phyloP scores from a whole-genome alignment of 768 basidiomycete species.

The Naganishia randhawae region DNA sequence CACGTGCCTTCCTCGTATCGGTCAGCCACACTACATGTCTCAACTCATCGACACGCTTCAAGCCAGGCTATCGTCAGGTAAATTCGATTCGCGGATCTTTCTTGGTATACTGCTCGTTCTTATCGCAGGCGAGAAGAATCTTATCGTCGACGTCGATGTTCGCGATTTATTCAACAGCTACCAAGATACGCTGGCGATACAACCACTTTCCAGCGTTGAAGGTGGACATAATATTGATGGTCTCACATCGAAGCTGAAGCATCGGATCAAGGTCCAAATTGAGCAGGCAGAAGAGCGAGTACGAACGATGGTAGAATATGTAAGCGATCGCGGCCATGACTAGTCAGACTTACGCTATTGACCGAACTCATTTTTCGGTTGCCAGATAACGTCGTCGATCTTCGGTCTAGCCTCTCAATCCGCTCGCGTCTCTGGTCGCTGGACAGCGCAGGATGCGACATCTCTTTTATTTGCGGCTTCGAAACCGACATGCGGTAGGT shows the following conservation, averaged over 20 bases:
- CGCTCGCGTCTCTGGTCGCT: neutral
- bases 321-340: neutral
- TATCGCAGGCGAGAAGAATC: slow-evolving; percentile 22
- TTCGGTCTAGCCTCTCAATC: slow-evolving; percentile 6
- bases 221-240: neutral
- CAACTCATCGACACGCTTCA: slow-evolving; percentile 13
- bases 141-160: slow-evolving; percentile 28
- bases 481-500: neutral
- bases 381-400: neutral
- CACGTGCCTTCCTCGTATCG: slow-evolving; percentile 6
- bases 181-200: neutral
- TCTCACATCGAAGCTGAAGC: neutral
- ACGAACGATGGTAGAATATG: slow-evolving; percentile 1
- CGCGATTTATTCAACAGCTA: neutral
- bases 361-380: neutral
- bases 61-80: neutral
- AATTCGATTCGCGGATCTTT: slow-evolving; percentile 26
- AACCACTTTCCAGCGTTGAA: neutral
- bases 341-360: neutral
- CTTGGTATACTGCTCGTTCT: slow-evolving; percentile 23
- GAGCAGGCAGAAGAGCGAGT: neutral
- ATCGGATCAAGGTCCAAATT: neutral
- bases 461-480: neutral
- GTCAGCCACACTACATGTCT: slow-evolving; percentile 11
- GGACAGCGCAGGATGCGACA: neutral